These are phyloP conservation scores for Astragalus membranaceus DNA, from an alignment of 306 rosid species.

Conservation along the genomic window DNA sequence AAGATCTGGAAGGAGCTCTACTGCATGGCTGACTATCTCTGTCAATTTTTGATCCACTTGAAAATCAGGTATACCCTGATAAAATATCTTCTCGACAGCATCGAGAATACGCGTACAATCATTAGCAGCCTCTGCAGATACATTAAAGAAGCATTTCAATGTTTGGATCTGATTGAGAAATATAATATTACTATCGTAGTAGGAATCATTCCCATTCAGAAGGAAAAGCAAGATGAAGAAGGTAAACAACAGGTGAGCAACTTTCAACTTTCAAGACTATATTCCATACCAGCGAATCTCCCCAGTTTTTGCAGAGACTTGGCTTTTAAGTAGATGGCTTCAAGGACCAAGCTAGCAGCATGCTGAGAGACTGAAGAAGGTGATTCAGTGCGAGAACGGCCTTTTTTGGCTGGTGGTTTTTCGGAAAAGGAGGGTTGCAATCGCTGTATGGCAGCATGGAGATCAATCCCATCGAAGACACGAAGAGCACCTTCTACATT, in stretches of 20 bases:
- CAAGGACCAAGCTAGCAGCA: slow-evolving; percentile 90
- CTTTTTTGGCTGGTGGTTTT: slow-evolving; percentile 52
- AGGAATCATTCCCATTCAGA: slow-evolving; percentile 2
- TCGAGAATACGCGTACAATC: slow-evolving; percentile 81
- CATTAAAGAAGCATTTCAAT: slow-evolving; percentile 28
- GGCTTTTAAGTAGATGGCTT: slow-evolving; percentile 92
- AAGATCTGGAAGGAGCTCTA: slow-evolving; percentile 95
- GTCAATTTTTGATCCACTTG: slow-evolving; percentile 84
- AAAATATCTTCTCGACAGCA: slow-evolving; percentile 81
- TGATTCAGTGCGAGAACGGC: slow-evolving; percentile 53
- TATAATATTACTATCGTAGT: neutral
- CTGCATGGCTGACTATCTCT: slow-evolving; percentile 78
- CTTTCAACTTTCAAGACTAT: slow-evolving; percentile 2
- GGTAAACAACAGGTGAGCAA: slow-evolving; percentile 5
- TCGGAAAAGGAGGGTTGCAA: slow-evolving; percentile 70
- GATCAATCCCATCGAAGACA: slow-evolving; percentile 92
- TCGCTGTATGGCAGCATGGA: slow-evolving; percentile 84
- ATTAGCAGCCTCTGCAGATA: slow-evolving; percentile 72
- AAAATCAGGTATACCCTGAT: slow-evolving; percentile 59
- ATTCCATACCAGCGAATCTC: slow-evolving; percentile 52
- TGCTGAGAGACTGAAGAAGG: slow-evolving; percentile 67
- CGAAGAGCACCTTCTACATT: slow-evolving; percentile 90
- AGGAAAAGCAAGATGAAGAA: slow-evolving; percentile 7
- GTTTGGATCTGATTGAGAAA: slow-evolving; percentile 3
- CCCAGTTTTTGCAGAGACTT: slow-evolving; percentile 87